Evolutionary conservation across 345 rosid species (phyloP).

Genomic region (Sisymbrium irio): DNA sequence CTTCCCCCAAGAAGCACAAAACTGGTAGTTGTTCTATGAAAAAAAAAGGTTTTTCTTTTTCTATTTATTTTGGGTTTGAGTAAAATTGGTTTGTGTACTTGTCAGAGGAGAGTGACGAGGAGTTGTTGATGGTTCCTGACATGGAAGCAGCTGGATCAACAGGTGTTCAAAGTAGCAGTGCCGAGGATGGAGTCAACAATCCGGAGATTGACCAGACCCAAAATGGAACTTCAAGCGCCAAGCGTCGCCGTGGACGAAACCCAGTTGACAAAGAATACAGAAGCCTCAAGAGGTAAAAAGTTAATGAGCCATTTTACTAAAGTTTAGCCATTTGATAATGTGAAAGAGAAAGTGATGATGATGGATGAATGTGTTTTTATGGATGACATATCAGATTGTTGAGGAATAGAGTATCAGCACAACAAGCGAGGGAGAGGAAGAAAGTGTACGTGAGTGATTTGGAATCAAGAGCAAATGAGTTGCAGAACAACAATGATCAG

Average conservation of each 20-base stretch:
- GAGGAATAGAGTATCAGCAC: slow-evolving; percentile 80
- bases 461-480: slow-evolving; percentile 50
- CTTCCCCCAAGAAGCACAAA: slow-evolving; percentile 26
- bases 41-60: no score
- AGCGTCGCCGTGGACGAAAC: slow-evolving; percentile 55
- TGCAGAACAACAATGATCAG: slow-evolving; percentile 55
- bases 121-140: slow-evolving; percentile 64
- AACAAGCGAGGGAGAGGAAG: slow-evolving; percentile 84
- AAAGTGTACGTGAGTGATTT: slow-evolving; percentile 65
- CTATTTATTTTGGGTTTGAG: neutral
- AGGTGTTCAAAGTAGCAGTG: slow-evolving; percentile 19
- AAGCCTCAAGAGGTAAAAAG: slow-evolving; percentile 60
- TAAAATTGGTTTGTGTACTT: neutral
- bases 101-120: slow-evolving; percentile 67
- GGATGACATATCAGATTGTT: slow-evolving; percentile 40
- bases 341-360: neutral
- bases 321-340: neutral
- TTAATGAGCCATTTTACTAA: neutral
- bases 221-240: slow-evolving; percentile 23
- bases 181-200: slow-evolving; percentile 13
- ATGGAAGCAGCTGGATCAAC: slow-evolving; percentile 47
- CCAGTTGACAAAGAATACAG: slow-evolving; percentile 64
- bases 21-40: slow-evolving; percentile 5
- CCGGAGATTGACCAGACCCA: slow-evolving; percentile 23
- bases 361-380: neutral